Conservation (phyloP, 208 protist species). For the Trypanosoma grayi region DNA sequence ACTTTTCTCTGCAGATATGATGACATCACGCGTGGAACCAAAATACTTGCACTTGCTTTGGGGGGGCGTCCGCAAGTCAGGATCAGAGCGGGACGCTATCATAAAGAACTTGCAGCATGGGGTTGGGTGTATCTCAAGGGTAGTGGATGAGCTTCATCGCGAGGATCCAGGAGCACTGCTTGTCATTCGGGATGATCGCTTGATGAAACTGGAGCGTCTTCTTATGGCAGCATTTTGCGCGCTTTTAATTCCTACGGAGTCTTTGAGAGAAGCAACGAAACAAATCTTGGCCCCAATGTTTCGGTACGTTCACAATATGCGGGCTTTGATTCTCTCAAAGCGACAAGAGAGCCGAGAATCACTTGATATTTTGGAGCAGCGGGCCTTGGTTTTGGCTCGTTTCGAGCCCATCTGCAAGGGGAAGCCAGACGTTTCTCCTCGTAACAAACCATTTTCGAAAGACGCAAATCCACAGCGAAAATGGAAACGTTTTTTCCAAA, state of each 20-base stretch:
- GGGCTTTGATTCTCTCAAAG: slow-evolving; percentile 74
- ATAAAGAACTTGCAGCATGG: slow-evolving; percentile 85
- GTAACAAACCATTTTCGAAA: slow-evolving; percentile 8
- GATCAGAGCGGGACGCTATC: slow-evolving; percentile 70
- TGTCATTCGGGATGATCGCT: slow-evolving; percentile 67
- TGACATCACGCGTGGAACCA: slow-evolving; percentile 11
- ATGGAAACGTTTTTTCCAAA: slow-evolving; percentile 82
- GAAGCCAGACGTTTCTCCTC: slow-evolving; percentile 6
- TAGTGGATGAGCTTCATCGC: slow-evolving; percentile 73
- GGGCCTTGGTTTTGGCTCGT: slow-evolving; percentile 68
- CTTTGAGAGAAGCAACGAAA: slow-evolving; percentile 38
- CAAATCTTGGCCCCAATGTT: slow-evolving; percentile 52
- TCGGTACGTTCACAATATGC: slow-evolving; percentile 64
- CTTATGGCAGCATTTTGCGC: slow-evolving; percentile 85
- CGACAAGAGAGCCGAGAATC: slow-evolving; percentile 65
- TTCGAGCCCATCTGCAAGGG: slow-evolving; percentile 66
- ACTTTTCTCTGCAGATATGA: slow-evolving; percentile 32
- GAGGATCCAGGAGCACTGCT: slow-evolving; percentile 63
- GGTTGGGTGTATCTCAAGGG: slow-evolving; percentile 59
- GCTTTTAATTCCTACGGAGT: slow-evolving; percentile 57
- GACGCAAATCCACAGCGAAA: slow-evolving; percentile 42
- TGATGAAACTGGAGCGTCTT: slow-evolving; percentile 68
- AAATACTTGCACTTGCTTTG: slow-evolving; percentile 62
- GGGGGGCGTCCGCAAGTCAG: slow-evolving; percentile 50
- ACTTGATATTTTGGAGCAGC: slow-evolving; percentile 51